Percentiles rank a stretch among this genome's conserved stretches.
These are phyloP conservation scores for Globisporangium radiosum DNA, from an alignment of 352 stramenopile species.

Conservation along the genomic window DNA sequence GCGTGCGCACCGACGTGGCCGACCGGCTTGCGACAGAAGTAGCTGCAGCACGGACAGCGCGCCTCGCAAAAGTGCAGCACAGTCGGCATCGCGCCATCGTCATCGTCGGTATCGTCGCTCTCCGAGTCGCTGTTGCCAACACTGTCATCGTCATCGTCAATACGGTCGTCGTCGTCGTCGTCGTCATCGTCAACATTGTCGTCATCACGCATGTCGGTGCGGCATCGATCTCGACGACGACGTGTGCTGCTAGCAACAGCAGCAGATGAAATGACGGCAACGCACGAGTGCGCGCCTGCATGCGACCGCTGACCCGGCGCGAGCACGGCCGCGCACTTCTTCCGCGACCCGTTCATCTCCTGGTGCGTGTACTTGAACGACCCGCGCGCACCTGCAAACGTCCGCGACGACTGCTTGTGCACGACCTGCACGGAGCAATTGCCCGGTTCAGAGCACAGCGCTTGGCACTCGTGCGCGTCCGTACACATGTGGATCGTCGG, in stretches of 20 bases:
- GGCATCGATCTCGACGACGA: too few relatives aligned
- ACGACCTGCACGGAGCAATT: constrained; percentile 70
- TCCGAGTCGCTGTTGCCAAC: background rate
- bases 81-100: constrained; percentile 7
- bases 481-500: constrained; percentile 59
- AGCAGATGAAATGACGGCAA: background rate
- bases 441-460: constrained; percentile 43
- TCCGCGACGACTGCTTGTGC: constrained; percentile 63
- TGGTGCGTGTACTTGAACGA: constrained; percentile 70
- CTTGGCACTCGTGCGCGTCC: constrained; percentile 45
- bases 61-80: constrained; percentile 62
- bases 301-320: constrained; percentile 39
- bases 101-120: background rate
- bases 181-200: constrained; percentile 7
- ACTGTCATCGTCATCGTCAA: constrained; percentile 5
- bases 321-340: constrained; percentile 46
- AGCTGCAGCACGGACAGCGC: constrained; percentile 66
- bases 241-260: background rate
- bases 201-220: too few relatives aligned
- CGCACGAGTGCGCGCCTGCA: constrained; percentile 36
- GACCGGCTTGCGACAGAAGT: constrained; percentile 64
- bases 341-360: constrained; percentile 74
- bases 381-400: constrained; percentile 44
- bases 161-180: constrained; percentile 4
- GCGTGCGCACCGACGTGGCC: constrained; percentile 46